A percentile compares a stretch with the other conserved stretches of the same genome.
Conservation (phyloP, 176 grass and related monocot genomes). For the Avena insularis region DNA sequence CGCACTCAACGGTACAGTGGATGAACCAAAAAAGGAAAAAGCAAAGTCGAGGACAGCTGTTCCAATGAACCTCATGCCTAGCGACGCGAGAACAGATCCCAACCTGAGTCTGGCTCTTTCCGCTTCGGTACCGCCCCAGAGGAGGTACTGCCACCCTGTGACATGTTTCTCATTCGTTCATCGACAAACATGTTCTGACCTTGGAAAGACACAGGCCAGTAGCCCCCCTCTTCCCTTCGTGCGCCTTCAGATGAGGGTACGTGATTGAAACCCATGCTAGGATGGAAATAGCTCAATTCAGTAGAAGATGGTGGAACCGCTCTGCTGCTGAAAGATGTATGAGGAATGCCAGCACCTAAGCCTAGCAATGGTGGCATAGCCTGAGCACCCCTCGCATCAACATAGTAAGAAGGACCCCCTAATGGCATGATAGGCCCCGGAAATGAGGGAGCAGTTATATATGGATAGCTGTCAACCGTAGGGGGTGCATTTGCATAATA, state of each 20-base stretch:
- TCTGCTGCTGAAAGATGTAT: slow-evolving; percentile 46
- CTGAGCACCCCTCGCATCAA: slow-evolving; percentile 57
- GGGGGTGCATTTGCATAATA: slow-evolving; percentile 49
- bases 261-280: slow-evolving; percentile 58
- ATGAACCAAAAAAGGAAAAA: too few relatives aligned
- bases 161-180: slow-evolving; percentile 47
- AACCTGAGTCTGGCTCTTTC: slow-evolving; percentile 73
- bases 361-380: slow-evolving; percentile 42
- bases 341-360: slow-evolving; percentile 47
- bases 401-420: slow-evolving; percentile 47
- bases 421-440: slow-evolving; percentile 46
- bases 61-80: slow-evolving; percentile 29
- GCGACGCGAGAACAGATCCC: slow-evolving; percentile 54
- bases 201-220: slow-evolving; percentile 51
- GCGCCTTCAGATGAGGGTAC: slow-evolving; percentile 45
- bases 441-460: slow-evolving; percentile 40
- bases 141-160: slow-evolving; percentile 44
- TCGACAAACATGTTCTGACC: slow-evolving; percentile 54
- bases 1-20: too few relatives aligned
- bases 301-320: neutral
- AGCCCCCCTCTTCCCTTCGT: slow-evolving; percentile 47
- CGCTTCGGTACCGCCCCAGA: slow-evolving; percentile 51
- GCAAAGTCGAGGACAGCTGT: too few relatives aligned
- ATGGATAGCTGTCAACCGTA: slow-evolving; percentile 35
- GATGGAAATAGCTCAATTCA: slow-evolving; percentile 41